Evolutionary conservation across 2,329 filamentous ascomycete species (phyloP).

Genomic region (Phaeosphaeria sp.): DNA sequence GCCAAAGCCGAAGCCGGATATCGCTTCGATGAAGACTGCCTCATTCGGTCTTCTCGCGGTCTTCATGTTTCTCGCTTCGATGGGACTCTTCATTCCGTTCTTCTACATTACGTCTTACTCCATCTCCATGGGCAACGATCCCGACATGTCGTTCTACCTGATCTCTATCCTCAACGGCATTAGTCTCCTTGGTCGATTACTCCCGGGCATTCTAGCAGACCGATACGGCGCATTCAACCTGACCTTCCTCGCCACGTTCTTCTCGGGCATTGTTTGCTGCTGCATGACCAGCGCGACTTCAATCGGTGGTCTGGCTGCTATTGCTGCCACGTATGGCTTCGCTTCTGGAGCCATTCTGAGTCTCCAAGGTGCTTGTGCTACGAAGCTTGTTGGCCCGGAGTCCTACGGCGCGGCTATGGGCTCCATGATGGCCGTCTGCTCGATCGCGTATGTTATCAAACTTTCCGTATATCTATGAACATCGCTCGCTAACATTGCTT

Average conservation of each 20-base stretch:
- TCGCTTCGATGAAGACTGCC: too few relatives aligned
- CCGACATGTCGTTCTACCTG: constrained; percentile 14
- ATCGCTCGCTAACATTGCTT: too few relatives aligned
- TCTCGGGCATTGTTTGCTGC: constrained; percentile 54
- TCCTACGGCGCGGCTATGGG: too few relatives aligned
- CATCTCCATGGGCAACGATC: constrained; percentile 10
- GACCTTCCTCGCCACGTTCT: constrained; percentile 58
- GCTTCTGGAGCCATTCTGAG: constrained; percentile 22
- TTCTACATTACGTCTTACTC: constrained; percentile 22
- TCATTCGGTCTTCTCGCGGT: constrained; percentile 21
- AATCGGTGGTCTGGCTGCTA: constrained; percentile 19
- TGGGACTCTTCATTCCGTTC: constrained; percentile 19
- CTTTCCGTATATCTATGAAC: too few relatives aligned
- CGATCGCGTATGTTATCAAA: too few relatives aligned
- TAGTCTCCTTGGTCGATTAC: constrained; percentile 50
- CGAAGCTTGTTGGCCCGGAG: too few relatives aligned
- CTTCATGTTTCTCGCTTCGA: constrained; percentile 24
- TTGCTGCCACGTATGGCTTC: constrained; percentile 23
- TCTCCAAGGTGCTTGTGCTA: too few relatives aligned
- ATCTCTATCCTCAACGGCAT: constrained; percentile 22
- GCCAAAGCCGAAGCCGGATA: constrained; percentile 8
- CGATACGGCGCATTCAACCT: constrained; percentile 46
- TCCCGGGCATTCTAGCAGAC: constrained; percentile 61
- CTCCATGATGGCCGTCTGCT: too few relatives aligned
- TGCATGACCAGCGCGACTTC: constrained; percentile 53